Base-by-base conservation (phyloP, 805 yeast species). In the Komagataella phaffii region DNA sequence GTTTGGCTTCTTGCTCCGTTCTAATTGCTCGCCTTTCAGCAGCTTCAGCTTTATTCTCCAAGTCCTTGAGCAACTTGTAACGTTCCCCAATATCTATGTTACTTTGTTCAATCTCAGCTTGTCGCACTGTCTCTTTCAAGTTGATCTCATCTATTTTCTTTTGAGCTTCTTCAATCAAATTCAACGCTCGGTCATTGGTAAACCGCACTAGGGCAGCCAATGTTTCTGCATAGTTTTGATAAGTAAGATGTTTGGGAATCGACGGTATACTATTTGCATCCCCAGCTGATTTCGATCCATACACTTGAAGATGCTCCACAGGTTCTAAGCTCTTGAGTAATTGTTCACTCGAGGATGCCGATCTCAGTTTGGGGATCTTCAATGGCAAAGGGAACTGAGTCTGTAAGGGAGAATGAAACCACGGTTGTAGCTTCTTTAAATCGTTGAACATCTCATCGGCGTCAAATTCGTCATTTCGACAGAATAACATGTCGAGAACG, bases 61-160 rank as follows among this genome's bases (percentile, higher is more conserved):
- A 57, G 8, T 55, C 59, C 47, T 69, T 67, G 18, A 66, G 58
- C 43, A 61, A 60, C 49, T 73, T 72, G 58, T 72, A 78, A 8
- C 59, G 52, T 1, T 61, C 62, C 3, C 77, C 81, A 23, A 75
- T 70, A 36, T 64, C 61, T 2, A 55, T 59, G 56, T 73, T 71
- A 47, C 63, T 56, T 3, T 56, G 59, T 57, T 78, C 83, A 19
- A 74, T 54, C 6, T 58, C 49, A 23, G 60, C 53, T 53, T 76
- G 79, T 17, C 46, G 19, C 6, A 44, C 19, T 8, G 57, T 56
- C 44, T 62, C 59, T 12, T 54, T 44, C 10, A 53, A 48, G 30
- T 62, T 63, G 14, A 62, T 60, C 0, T 52, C 40, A 14, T 66
- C 57, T 17, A 71, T 55, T 17, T 61, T 58, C 24, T 59, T 54